phyloP scores from a whole-genome alignment of 495 filamentous ascomycete species.

The Immersiella caudata region DNA sequence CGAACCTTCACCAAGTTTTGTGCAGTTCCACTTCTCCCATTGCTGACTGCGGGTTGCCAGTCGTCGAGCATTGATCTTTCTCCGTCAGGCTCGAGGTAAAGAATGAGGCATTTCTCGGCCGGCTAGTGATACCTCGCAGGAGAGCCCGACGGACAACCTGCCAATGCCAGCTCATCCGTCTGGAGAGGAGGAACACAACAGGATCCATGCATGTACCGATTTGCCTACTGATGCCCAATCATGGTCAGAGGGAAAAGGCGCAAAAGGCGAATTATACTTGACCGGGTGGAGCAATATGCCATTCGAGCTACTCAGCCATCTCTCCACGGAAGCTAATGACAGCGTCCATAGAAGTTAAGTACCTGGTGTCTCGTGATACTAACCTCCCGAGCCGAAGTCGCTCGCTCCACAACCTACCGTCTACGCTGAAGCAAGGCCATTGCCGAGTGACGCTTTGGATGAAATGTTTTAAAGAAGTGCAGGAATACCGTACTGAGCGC shows the following conservation, averaged over 20 bases:
- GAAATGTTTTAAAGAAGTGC: neutral
- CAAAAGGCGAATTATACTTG: neutral
- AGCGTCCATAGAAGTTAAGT: no score
- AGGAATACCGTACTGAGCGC: neutral
- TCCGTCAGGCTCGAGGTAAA: neutral
- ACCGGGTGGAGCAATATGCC: conserved; percentile 17
- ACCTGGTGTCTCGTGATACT: neutral
- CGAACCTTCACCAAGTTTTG: neutral
- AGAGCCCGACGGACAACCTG: conserved; percentile 13
- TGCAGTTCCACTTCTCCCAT: neutral
- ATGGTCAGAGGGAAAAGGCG: conserved; percentile 6
- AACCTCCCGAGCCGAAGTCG: neutral
- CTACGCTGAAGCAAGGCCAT: neutral
- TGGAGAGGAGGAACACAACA: conserved; percentile 22
- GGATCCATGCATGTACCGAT: conserved; percentile 33
- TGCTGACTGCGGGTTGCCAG: neutral
- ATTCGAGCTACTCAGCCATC: conserved; percentile 1
- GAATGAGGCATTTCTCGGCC: conserved; percentile 32
- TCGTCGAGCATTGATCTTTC: neutral
- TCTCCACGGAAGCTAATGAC: neutral
- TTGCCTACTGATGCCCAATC: conserved; percentile 29
- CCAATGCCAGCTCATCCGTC: conserved; percentile 25
- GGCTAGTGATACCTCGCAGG: conserved; percentile 20
- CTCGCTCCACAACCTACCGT: neutral
- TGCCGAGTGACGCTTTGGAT: neutral